These are phyloP conservation scores for Backusella psychrophila DNA, from an alignment of 192 early-diverging fungal species.

Conservation along the genomic window DNA sequence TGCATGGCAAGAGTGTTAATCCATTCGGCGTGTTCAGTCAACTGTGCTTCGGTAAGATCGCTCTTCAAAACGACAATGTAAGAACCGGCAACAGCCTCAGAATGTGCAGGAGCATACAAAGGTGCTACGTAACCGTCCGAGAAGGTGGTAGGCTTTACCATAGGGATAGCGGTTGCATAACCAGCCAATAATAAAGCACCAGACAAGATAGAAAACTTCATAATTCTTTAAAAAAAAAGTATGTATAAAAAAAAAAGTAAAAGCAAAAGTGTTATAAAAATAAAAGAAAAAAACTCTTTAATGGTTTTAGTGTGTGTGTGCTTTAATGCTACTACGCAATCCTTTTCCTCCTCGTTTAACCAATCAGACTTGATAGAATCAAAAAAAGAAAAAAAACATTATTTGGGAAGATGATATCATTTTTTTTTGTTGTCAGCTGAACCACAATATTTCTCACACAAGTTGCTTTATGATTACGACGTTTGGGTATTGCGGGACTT, in stretches of 20 bases:
- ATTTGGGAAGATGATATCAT: slow-evolving; percentile 9
- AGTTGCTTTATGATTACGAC: background rate
- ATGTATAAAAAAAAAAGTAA: background rate
- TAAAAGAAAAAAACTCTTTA: slow-evolving; percentile 4
- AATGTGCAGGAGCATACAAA: slow-evolving; percentile 55
- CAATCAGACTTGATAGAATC: background rate
- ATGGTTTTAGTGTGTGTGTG: background rate
- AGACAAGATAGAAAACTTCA: slow-evolving; percentile 45
- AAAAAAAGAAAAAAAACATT: slow-evolving; percentile 9
- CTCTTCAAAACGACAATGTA: slow-evolving; percentile 81
- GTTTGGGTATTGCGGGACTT: background rate
- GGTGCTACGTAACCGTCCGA: slow-evolving; percentile 51
- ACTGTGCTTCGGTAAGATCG: slow-evolving; percentile 22
- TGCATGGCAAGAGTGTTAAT: slow-evolving; percentile 22
- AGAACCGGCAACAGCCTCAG: slow-evolving; percentile 65
- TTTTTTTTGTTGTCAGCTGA: background rate
- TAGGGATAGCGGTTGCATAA: slow-evolving; percentile 29
- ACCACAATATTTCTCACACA: slow-evolving; percentile 3
- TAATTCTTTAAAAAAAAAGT: background rate
- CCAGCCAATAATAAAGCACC: slow-evolving; percentile 37
- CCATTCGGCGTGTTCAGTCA: slow-evolving; percentile 33
- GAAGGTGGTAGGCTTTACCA: slow-evolving; percentile 25
- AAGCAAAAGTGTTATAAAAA: background rate
- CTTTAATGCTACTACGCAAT: slow-evolving; percentile 5
- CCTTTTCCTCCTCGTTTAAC: background rate